Evolutionary conservation across 371 early-diverging fungal species (phyloP), one percentile per base, ranked within the genome.

Genomic region (Mortierella sp.): DNA sequence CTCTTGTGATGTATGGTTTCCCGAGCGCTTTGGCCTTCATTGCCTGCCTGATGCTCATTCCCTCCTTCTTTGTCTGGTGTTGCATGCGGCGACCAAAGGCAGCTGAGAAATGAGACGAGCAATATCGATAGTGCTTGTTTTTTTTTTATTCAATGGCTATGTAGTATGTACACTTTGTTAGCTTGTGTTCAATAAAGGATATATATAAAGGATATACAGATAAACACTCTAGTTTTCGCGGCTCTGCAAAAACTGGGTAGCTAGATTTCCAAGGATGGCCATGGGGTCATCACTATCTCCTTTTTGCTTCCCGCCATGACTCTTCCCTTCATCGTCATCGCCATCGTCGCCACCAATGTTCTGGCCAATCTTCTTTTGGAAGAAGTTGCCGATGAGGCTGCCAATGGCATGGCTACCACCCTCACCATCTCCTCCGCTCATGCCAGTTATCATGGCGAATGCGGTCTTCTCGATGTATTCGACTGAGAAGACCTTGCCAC

Each of bases 41-140:
- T 4, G 43, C 60, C 3, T 55, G 64, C 37, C 45, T 80, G 24
- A 80, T 80, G 80, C 35, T 75, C 22, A 47, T 80, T 10, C 80
- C 80, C 3, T 64, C 68, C 9, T 55, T 80, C 64, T 57, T 80
- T 52, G 70, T 75, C 12, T 80, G 72, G 72, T 65, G 68, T 39
- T 80, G 75, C 18, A 75, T 75, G 69, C 72, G 78, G 22, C 69
- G 78, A 26, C 37, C 37, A 54, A 39, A 22, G 3, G 51, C 54
- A 28, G 37, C 52, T 26, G 18, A 22, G 11, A 58, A 43, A 40
- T 24, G 39, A 14, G 54, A 40, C 39, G n/a, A 26, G 20, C 12
- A 55, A 28, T 22, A n/a, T n/a, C 37, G 8, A 35, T 35, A 35
- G 35, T 8, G 35, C 35, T 35, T 35, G 35, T 35, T 35, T 32